phyloP scores from a whole-genome alignment of 2,329 filamentous ascomycete species.

The Venturia nashicola region DNA sequence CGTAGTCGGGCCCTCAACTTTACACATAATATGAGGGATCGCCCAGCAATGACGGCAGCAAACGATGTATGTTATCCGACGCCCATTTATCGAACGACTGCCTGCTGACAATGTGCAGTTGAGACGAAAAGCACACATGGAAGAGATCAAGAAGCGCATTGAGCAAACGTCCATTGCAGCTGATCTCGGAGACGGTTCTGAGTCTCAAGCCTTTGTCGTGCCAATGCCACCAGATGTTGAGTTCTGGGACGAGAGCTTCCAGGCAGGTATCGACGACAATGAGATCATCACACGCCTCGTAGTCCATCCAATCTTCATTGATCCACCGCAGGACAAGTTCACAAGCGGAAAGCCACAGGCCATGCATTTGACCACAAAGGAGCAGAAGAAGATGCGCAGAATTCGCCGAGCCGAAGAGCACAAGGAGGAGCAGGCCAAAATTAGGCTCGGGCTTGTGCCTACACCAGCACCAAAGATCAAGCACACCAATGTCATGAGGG shows the following conservation, averaged over 20 bases:
- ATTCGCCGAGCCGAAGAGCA: slow-evolving; percentile 85
- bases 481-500: slow-evolving; percentile 94
- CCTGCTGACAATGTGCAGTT: slow-evolving; percentile 26
- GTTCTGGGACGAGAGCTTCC: slow-evolving; percentile 92
- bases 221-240: slow-evolving; percentile 78
- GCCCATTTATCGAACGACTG: background rate
- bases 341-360: slow-evolving; percentile 61
- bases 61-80: slow-evolving; percentile 43
- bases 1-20: slow-evolving; percentile 4
- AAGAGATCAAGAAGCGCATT: slow-evolving; percentile 90
- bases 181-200: slow-evolving; percentile 88
- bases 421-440: slow-evolving; percentile 95
- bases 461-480: slow-evolving; percentile 93
- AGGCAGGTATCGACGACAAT: slow-evolving; percentile 57
- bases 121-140: slow-evolving; percentile 74
- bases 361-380: slow-evolving; percentile 82
- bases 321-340: slow-evolving; percentile 82
- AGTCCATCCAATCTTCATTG: slow-evolving; percentile 82
- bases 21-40: slow-evolving; percentile 7
- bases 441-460: slow-evolving; percentile 77
- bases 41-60: slow-evolving; percentile 30
- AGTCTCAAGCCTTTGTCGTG: slow-evolving; percentile 71
- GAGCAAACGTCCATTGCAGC: slow-evolving; percentile 68
- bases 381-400: slow-evolving; percentile 81
- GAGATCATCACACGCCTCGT: slow-evolving; percentile 82